Base-by-base conservation (phyloP, 2,329 filamentous ascomycete genomes). In the Clarireedia sp. region DNA sequence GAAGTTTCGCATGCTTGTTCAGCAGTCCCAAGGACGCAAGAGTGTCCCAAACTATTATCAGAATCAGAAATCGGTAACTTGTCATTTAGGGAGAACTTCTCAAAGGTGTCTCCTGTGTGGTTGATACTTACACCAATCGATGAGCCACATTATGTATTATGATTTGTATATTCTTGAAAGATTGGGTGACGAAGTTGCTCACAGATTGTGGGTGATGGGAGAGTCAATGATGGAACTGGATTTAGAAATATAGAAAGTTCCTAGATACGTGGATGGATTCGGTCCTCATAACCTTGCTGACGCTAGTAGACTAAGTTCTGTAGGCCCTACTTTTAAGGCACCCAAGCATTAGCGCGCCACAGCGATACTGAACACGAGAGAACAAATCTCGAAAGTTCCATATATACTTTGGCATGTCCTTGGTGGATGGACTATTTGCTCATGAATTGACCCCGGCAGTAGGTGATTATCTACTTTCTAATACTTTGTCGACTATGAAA, bases 1-100 rank as follows among this genome's bases (percentile, higher is more conserved):
- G 82, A 58, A 96, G 82, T 82, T 96, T 96, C 68, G 90, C 90
- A 73, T 95, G 89, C 81, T 96, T 96, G 83, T 96, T 96, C 64
- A 92, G 79, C 68, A 96, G 80, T 67, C 90, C 90, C 61, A 96
- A 81, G 63, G 84, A 89, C 68, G 90, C 88, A 68, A 96, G 83
- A 67, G 95, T 78, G 77, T 95, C 89, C 81, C 89, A 95, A 75
- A 95, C 90, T 90, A 64, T 63, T 45, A 54, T 54, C 51, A 56
- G 54, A 56, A 47, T 57, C 38, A 58, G 61, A 59, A 59, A 66
- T 73, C 65, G 72, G 67, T 59, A 53, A 53, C 23, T 36, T 54
- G 67, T 60, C 38, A 48, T 37, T 10, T 54, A 37, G 49, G 21
- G 16, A 48, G 24, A 16, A 17, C 10, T 26, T 61, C 54, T 41